These are phyloP conservation scores for Linnemannia exigua DNA, from an alignment of 192 early-diverging fungal genomes.

Conservation along the genomic window DNA sequence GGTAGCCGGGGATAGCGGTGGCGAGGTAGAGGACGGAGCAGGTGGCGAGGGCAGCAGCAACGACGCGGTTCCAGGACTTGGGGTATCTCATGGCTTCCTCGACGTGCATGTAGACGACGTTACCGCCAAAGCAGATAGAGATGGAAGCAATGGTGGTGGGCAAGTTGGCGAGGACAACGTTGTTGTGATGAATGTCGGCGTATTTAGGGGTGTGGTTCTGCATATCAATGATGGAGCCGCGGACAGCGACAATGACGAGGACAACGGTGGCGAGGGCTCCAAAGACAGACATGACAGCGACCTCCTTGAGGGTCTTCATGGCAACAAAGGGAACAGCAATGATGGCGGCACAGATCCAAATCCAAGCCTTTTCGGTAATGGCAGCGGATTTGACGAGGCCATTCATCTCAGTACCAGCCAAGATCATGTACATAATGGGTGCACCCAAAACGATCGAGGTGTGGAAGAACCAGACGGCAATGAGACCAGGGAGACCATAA, in stretches of 20 bases:
- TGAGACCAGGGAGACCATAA: constrained; percentile 75
- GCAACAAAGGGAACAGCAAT: constrained; percentile 81
- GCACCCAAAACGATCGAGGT: constrained; percentile 78
- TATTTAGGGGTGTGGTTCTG: constrained; percentile 58
- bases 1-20: constrained; percentile 80
- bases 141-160: constrained; percentile 85
- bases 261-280: constrained; percentile 81
- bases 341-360: constrained; percentile 68
- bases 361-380: constrained; percentile 70
- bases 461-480: constrained; percentile 76
- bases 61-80: constrained; percentile 75
- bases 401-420: constrained; percentile 80
- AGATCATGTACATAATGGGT: constrained; percentile 78
- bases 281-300: constrained; percentile 81
- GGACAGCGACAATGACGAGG: constrained; percentile 79
- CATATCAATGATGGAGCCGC: constrained; percentile 61
- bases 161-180: constrained; percentile 76
- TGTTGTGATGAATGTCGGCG: constrained; percentile 55
- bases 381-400: constrained; percentile 62
- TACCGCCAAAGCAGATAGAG: constrained; percentile 87
- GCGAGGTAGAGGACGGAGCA: constrained; percentile 80
- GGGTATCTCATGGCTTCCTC: constrained; percentile 86
- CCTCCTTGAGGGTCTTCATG: constrained; percentile 85
- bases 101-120: constrained; percentile 87
- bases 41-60: constrained; percentile 70